These are phyloP conservation scores for Aspergillus awamori DNA, from an alignment of 2,329 filamentous ascomycete genomes.

Conservation along the genomic window DNA sequence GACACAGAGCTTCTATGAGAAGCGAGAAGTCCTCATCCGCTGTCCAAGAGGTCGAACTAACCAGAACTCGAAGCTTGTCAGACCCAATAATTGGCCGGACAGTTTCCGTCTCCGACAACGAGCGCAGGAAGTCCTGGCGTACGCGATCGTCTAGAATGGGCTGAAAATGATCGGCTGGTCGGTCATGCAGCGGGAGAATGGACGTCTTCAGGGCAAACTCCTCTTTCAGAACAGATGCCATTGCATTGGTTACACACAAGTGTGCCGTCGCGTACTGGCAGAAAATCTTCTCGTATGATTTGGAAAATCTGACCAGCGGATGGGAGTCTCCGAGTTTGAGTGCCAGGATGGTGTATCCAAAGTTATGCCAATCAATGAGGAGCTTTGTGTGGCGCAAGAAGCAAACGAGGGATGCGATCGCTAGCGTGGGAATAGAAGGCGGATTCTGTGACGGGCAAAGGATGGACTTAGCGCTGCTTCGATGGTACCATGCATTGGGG, in stretches of 20 bases:
- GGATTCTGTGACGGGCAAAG: slow-evolving; percentile 70
- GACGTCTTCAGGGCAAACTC: slow-evolving; percentile 68
- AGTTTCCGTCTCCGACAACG: slow-evolving; percentile 65
- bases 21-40: slow-evolving; percentile 93
- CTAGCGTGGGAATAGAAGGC: slow-evolving; percentile 88
- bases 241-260: slow-evolving; percentile 86
- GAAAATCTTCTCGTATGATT: slow-evolving; percentile 74
- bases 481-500: background rate
- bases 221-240: slow-evolving; percentile 71
- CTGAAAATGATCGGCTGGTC: slow-evolving; percentile 79
- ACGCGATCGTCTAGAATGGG: slow-evolving; percentile 59
- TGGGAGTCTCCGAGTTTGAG: slow-evolving; percentile 65
- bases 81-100: slow-evolving; percentile 62
- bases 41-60: slow-evolving; percentile 97
- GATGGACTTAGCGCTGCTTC: background rate
- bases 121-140: slow-evolving; percentile 63
- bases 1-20: slow-evolving; percentile 77
- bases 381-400: slow-evolving; percentile 77
- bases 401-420: slow-evolving; percentile 72
- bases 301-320: slow-evolving; percentile 75
- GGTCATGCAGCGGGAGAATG: slow-evolving; percentile 78
- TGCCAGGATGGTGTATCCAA: slow-evolving; percentile 89
- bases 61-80: slow-evolving; percentile 68
- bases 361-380: slow-evolving; percentile 98
- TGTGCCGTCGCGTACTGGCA: slow-evolving; percentile 71